Percentiles rank a stretch among this genome's conserved stretches.
These are phyloP conservation scores for Pseudodiploospora longispora DNA, from an alignment of 2,329 filamentous ascomycete species.

Conservation along the genomic window DNA sequence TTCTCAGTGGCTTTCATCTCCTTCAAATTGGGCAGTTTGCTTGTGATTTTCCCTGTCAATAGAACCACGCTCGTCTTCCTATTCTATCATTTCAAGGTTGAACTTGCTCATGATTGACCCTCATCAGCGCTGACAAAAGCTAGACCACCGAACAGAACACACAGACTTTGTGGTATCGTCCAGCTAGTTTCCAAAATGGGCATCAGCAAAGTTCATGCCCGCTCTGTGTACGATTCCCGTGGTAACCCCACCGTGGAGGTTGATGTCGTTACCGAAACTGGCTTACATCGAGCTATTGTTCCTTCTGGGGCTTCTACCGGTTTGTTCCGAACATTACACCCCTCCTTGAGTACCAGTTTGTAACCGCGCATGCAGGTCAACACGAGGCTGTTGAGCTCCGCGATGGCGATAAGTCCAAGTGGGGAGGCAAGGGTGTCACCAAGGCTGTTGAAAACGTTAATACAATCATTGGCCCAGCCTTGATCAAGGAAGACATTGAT, in stretches of 20 bases:
- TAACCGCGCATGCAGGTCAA: constrained; percentile 51
- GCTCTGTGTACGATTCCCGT: constrained; percentile 97
- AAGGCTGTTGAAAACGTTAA: constrained; percentile 87
- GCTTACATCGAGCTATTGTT: constrained; percentile 94
- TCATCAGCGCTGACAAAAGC: too few relatives aligned
- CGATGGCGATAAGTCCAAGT: constrained; percentile 80
- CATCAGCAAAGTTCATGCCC: constrained; percentile 83
- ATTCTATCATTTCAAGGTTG: too few relatives aligned
- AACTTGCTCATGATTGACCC: too few relatives aligned
- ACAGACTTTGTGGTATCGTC: too few relatives aligned
- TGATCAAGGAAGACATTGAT: constrained; percentile 77
- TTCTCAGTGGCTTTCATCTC: constrained; percentile 4
- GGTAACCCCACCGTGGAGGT: constrained; percentile 98
- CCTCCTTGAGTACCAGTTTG: constrained; percentile 15
- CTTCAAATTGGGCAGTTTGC: neutral
- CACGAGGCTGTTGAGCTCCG: constrained; percentile 89
- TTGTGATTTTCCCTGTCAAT: too few relatives aligned
- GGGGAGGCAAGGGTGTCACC: constrained; percentile 79
- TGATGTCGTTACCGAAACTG: constrained; percentile 91
- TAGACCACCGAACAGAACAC: too few relatives aligned
- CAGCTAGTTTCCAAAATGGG: constrained; percentile 57
- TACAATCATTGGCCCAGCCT: constrained; percentile 65
- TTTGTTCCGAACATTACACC: constrained; percentile 36
- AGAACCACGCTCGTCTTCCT: too few relatives aligned
- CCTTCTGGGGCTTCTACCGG: constrained; percentile 94